These are phyloP conservation scores for Arachnomyces sp. DNA, from an alignment of 2,329 filamentous ascomycete species.

Conservation along the genomic window DNA sequence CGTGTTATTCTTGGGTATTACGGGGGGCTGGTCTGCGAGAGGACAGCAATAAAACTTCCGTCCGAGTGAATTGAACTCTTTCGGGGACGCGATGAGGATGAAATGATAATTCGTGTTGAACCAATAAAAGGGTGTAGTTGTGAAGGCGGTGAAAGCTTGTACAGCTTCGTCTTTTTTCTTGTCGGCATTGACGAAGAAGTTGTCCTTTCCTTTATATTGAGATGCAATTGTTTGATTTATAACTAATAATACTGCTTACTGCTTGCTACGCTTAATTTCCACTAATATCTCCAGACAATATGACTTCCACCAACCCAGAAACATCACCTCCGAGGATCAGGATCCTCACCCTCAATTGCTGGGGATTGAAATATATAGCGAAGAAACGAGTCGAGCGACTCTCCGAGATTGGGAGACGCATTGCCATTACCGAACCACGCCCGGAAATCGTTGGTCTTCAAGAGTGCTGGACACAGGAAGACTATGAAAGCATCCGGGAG, in stretches of 20 bases:
- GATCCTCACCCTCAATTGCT: constrained; percentile 88
- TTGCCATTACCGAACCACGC: constrained; percentile 57
- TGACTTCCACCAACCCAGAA: constrained; percentile 10
- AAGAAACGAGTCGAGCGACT: constrained; percentile 70
- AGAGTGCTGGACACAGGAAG: constrained; percentile 84
- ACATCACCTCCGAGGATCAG: constrained; percentile 54
- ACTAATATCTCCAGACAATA: constrained; percentile 2
- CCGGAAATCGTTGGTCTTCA: constrained; percentile 89
- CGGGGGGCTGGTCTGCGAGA: too few relatives aligned
- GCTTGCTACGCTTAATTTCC: not conserved
- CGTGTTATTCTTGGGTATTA: too few relatives aligned
- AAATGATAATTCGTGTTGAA: constrained; percentile 5
- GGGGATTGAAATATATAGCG: constrained; percentile 85
- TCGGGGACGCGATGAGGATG: constrained; percentile 8
- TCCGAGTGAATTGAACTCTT: not conserved
- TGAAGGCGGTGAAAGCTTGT: constrained; percentile 17
- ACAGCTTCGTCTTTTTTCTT: not conserved
- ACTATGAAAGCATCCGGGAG: constrained; percentile 70
- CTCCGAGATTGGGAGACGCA: constrained; percentile 70
- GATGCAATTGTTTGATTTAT: too few relatives aligned
- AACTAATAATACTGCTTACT: too few relatives aligned
- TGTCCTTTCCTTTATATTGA: not conserved
- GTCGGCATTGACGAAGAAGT: not conserved
- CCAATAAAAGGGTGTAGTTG: constrained; percentile 10
- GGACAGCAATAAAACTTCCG: not conserved